Percentiles rank a stretch among this genome's conserved stretches.
phyloP scores from a whole-genome alignment of 1,284 basidiomycete genomes.

The Lignosus rhinocerotis region DNA sequence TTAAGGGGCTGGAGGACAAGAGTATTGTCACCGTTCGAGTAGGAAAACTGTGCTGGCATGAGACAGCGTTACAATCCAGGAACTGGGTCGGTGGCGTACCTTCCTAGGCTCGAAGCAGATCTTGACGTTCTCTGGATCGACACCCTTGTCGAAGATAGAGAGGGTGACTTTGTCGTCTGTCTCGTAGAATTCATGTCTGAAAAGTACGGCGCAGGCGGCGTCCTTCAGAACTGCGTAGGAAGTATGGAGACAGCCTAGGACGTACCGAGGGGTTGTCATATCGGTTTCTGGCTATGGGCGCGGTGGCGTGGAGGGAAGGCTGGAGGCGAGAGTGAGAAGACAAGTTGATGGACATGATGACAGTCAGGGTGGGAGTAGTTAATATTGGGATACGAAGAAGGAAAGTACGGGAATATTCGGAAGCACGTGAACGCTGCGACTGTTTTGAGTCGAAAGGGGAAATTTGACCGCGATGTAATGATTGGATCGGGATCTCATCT shows the following conservation, averaged over 20 bases:
- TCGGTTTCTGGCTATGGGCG: background rate
- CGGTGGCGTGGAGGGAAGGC: background rate
- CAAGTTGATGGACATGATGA: background rate
- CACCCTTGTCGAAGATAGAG: slow-evolving; percentile 80
- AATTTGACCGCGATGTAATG: slow-evolving; percentile 6
- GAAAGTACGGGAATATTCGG: slow-evolving; percentile 22
- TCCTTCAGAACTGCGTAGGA: background rate
- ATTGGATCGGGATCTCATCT: background rate
- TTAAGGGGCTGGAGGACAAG: slow-evolving; percentile 76
- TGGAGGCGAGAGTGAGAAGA: background rate
- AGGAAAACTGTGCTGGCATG: slow-evolving; percentile 49
- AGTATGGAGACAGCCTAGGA: background rate
- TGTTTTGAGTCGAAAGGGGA: slow-evolving; percentile 3
- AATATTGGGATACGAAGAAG: slow-evolving; percentile 3
- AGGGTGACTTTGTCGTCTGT: slow-evolving; percentile 74
- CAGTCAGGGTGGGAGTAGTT: background rate
- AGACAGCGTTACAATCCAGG: background rate
- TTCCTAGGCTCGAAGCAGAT: slow-evolving; percentile 65
- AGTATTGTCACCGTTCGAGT: slow-evolving; percentile 62
- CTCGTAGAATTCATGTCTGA: slow-evolving; percentile 88
- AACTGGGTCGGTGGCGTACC: slow-evolving; percentile 41
- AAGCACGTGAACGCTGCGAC: slow-evolving; percentile 22
- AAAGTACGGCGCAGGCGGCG: background rate
- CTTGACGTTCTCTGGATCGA: slow-evolving; percentile 62
- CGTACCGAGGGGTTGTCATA: slow-evolving; percentile 19